A percentile compares a stretch with the other conserved stretches of the same genome.
Conservation (phyloP, 345 rosid species). For the Abelmoschus esculentus region DNA sequence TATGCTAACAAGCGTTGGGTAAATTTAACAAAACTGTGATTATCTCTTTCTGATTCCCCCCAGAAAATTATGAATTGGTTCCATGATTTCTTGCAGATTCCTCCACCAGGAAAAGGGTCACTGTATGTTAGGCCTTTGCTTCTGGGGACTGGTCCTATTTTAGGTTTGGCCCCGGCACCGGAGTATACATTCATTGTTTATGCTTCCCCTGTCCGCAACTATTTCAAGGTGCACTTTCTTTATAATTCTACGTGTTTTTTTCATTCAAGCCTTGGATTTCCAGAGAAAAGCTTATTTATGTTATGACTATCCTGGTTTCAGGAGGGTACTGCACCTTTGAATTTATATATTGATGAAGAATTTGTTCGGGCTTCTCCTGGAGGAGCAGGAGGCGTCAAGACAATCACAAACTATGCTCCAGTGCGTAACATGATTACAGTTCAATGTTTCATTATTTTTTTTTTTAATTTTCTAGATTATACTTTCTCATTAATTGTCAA, state of each 20-base stretch:
- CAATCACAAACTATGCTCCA: constrained; percentile 60
- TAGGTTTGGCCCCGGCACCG: constrained; percentile 69
- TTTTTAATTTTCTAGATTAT: too few relatives aligned
- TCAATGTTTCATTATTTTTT: neutral
- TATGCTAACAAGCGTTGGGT: constrained; percentile 85
- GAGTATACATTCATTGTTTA: constrained; percentile 64
- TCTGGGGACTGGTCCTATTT: constrained; percentile 59
- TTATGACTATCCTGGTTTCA: constrained; percentile 18
- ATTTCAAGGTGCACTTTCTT: constrained; percentile 49
- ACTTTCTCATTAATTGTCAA: neutral
- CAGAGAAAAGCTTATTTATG: constrained; percentile 1
- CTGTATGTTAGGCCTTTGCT: constrained; percentile 81
- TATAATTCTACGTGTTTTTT: constrained; percentile 5
- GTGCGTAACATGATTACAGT: constrained; percentile 37
- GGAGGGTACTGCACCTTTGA: constrained; percentile 51
- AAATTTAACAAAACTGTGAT: neutral
- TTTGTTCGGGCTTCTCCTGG: constrained; percentile 51
- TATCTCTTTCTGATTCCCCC: too few relatives aligned
- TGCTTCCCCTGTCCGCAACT: constrained; percentile 76
- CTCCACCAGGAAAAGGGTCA: constrained; percentile 77
- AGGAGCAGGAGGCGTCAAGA: constrained; percentile 66
- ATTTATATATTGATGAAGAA: constrained; percentile 52
- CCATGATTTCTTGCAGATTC: constrained; percentile 41
- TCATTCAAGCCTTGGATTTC: neutral
- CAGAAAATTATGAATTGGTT: neutral